Conservation (phyloP, 306 rosid species). For the Elaeagnus macrophylla region DNA sequence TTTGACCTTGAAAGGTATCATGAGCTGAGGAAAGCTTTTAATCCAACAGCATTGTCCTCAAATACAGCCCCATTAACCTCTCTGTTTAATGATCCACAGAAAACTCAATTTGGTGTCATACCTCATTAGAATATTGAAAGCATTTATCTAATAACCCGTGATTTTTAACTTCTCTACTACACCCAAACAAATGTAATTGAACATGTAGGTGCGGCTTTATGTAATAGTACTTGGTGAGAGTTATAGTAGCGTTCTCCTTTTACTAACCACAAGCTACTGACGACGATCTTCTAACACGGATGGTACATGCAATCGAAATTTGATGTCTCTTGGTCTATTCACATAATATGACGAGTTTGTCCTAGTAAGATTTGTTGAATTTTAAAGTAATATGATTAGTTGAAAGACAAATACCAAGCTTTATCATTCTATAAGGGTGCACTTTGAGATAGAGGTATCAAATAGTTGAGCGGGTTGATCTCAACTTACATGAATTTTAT, state of each 20-base stretch:
- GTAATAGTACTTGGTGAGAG: neutral
- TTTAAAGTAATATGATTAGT: no score
- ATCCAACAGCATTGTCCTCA: conserved; percentile 1
- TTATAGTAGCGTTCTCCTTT: neutral
- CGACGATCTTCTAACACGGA: no score
- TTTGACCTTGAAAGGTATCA: conserved; percentile 48
- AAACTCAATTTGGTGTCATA: conserved; percentile 14
- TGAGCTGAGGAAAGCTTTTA: conserved; percentile 37
- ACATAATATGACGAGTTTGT: no score
- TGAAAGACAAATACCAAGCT: no score
- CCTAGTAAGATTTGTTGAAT: no score
- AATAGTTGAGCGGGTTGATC: no score
- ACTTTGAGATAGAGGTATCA: no score
- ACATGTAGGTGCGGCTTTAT: conserved; percentile 27
- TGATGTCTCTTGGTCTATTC: no score
- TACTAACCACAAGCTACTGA: neutral
- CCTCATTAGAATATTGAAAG: conserved; percentile 2
- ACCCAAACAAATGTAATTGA: neutral
- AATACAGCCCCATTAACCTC: neutral
- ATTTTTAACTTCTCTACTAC: neutral
- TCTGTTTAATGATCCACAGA: conserved; percentile 10
- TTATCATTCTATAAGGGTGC: no score
- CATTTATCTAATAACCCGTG: neutral
- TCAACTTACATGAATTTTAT: no score
- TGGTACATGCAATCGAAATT: no score